Base-by-base conservation (phyloP, 106 monocot genomes). In the Apostasia shenzhenica region DNA sequence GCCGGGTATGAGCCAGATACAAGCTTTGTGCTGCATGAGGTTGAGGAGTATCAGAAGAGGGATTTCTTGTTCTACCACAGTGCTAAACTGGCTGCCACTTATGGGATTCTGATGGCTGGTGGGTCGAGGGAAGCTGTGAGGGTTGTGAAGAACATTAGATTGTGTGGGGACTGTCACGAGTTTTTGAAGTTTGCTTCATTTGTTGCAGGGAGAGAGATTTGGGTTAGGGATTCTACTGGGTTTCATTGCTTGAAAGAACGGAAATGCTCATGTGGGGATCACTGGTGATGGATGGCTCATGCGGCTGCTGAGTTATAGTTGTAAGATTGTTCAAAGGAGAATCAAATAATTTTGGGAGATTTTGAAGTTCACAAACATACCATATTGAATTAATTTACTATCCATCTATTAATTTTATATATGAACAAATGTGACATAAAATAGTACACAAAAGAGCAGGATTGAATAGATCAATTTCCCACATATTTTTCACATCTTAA, bases 21-120 rank as follows among this genome's bases (percentile, higher is more conserved):
- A 9, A 83, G 81, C 52, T 93, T 85, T 57, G 99, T 99, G 65
- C 79, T 99, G 12, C 97, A 99, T 45, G 97, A 99, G 54, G 97
- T 83, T 37, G 97, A 92, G 63, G 97, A 99, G 54, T 83, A 83
- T 61, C 97, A 99, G 73, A 99, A 99, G 81, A 92, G 67, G 48
- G 73, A 99, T 48, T 99, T 99, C 71, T 67, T 99, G 39, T 86
- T 81, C 73, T 90, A 87, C 69, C 97, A 99, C 73, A 93, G 93
- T 47, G 92, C 83, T 5, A 99, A 93, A 70, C 77, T 93, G 12
- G 99, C 92, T 1, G 73, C 64, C 5, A 70, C 78, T 8, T 86
- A 83, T 70, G 93, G 93, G 38, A 60, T 85, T 71, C 45, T 99
- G 39, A 74, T 74, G 45, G 9, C 48, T 4, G 53, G 70, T 3